A percentile compares a stretch with the other conserved stretches of the same genome.
Conservation (phyloP, 192 early-diverging fungal genomes). For the Gigaspora rosea region DNA sequence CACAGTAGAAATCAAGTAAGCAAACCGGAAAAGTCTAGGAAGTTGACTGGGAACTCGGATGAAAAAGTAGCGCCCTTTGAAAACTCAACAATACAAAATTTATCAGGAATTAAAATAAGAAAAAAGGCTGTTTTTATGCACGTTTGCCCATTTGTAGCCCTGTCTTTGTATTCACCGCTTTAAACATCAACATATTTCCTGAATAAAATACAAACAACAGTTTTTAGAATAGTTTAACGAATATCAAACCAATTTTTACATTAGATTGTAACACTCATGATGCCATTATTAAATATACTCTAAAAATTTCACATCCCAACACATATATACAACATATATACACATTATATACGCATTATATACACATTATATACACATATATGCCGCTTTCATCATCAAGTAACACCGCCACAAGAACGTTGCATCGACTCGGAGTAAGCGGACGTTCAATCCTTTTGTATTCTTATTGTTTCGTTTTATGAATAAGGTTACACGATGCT, state of each 20-base stretch:
- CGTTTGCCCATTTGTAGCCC: background rate
- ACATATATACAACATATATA: too few species aligned
- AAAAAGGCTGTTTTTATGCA: background rate
- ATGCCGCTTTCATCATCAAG: background rate
- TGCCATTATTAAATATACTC: background rate
- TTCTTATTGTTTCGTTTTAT: background rate
- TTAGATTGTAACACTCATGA: slow-evolving; percentile 2
- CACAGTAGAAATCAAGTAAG: too few species aligned
- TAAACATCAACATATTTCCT: background rate
- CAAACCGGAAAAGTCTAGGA: too few species aligned
- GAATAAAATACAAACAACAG: slow-evolving; percentile 15
- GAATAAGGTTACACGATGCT: background rate
- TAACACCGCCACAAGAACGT: slow-evolving; percentile 7
- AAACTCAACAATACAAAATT: too few species aligned
- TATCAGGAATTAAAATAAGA: too few species aligned
- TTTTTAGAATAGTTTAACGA: slow-evolving; percentile 11
- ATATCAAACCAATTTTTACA: background rate
- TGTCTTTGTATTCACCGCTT: background rate
- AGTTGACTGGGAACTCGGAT: too few species aligned
- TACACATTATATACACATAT: too few species aligned
- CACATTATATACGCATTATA: too few species aligned
- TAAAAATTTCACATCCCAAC: background rate
- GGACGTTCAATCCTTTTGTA: background rate
- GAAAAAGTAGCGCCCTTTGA: too few species aligned
- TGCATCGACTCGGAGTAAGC: background rate